Percentiles rank a stretch among this genome's conserved stretches.
Conservation (phyloP, 2,329 filamentous ascomycete genomes). For the Volutella citrinella region DNA sequence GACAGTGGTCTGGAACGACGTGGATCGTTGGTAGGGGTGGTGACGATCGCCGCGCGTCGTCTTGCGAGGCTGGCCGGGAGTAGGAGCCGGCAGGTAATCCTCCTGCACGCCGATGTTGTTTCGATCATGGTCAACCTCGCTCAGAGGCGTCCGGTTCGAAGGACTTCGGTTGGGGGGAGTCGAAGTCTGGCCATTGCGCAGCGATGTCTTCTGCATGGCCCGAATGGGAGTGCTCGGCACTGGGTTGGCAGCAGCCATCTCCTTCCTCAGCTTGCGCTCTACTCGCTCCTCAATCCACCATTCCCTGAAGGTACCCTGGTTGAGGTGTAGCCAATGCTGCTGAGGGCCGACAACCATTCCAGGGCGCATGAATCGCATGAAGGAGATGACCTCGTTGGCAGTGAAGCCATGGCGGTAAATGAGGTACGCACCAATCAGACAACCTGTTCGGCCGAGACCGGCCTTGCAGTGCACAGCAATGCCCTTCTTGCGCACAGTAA, state of each 20-base stretch:
- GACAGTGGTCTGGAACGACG: conserved; percentile 40
- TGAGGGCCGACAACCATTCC: conserved; percentile 99
- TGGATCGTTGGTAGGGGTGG: conserved; percentile 65
- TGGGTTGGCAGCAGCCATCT: conserved; percentile 48
- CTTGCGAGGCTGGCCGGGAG: conserved; percentile 93
- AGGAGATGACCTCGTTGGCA: conserved; percentile 94
- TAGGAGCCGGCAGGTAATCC: conserved; percentile 91
- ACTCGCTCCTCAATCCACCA: conserved; percentile 95
- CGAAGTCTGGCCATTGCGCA: conserved; percentile 66
- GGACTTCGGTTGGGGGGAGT: conserved; percentile 81
- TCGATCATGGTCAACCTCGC: conserved; percentile 84
- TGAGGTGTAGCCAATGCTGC: conserved; percentile 97
- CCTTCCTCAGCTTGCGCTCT: conserved; percentile 62
- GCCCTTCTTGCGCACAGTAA: conserved; percentile 83
- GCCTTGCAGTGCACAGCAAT: conserved; percentile 99
- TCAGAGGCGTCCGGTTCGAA: conserved; percentile 79
- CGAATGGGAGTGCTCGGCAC: conserved; percentile 59
- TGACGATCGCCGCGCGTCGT: conserved; percentile 74
- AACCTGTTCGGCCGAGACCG: conserved; percentile 90
- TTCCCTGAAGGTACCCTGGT: conserved; percentile 95
- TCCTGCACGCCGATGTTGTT: conserved; percentile 69
- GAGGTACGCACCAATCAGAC: conserved; percentile 93
- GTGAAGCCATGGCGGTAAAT: conserved; percentile 98
- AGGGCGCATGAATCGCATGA: conserved; percentile 98
- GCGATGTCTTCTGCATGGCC: conserved; percentile 57